Percentiles rank a stretch among this genome's conserved stretches.
phyloP scores from a whole-genome alignment of 345 rosid genomes.

The Passiflora organensis region DNA sequence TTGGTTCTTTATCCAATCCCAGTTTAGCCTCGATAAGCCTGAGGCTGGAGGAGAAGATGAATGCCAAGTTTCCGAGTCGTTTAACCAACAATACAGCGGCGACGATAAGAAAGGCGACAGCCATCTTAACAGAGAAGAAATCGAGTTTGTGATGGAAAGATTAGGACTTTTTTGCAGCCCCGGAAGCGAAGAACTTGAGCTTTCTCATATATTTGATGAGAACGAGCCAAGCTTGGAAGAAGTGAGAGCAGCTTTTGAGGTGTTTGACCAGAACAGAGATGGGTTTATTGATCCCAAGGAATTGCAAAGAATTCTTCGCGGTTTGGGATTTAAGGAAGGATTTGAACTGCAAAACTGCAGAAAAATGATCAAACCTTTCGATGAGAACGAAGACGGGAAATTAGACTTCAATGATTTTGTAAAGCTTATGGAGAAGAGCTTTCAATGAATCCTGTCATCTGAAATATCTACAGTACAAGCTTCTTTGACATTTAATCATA shows the following conservation, averaged over 20 bases:
- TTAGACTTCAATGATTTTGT: slow-evolving; percentile 70
- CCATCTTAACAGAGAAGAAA: slow-evolving; percentile 41
- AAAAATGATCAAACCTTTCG: slow-evolving; percentile 58
- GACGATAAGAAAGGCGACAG: slow-evolving; percentile 19
- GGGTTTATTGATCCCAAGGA: slow-evolving; percentile 68
- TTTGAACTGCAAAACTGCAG: slow-evolving; percentile 42
- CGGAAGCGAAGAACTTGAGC: slow-evolving; percentile 39
- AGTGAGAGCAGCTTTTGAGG: slow-evolving; percentile 66
- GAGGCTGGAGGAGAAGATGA: slow-evolving; percentile 15
- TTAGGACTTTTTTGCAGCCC: slow-evolving; percentile 43
- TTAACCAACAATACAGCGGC: slow-evolving; percentile 10
- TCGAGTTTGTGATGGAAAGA: slow-evolving; percentile 56
- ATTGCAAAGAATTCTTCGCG: slow-evolving; percentile 55
- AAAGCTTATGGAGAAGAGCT: slow-evolving; percentile 57
- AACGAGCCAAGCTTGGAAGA: slow-evolving; percentile 75
- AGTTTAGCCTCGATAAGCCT: slow-evolving; percentile 14
- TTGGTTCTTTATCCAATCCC: slow-evolving; percentile 31
- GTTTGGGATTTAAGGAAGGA: slow-evolving; percentile 51
- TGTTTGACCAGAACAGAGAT: slow-evolving; percentile 73
- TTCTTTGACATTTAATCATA: too few species aligned
- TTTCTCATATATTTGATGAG: slow-evolving; percentile 61
- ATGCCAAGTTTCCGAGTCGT: slow-evolving; percentile 25
- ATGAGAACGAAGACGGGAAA: slow-evolving; percentile 52
- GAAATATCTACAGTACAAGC: too few species aligned
- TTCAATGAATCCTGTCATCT: slow-evolving; percentile 28